These are phyloP conservation scores for Phymatotrichopsis omnivora DNA, from an alignment of 2,329 filamentous ascomycete genomes.

Conservation along the genomic window DNA sequence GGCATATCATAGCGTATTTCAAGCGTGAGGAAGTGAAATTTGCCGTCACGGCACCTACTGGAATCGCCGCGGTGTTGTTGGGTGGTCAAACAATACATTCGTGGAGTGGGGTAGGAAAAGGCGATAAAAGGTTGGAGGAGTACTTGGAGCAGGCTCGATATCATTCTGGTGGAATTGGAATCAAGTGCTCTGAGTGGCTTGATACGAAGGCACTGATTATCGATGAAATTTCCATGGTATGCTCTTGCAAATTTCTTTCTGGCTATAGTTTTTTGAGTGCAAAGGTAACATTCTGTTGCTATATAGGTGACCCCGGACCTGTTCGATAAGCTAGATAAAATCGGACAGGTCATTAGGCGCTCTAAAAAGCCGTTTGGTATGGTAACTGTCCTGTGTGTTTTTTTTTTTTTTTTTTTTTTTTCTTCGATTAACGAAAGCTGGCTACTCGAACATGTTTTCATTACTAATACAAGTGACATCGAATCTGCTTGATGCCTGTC, in stretches of 20 bases:
- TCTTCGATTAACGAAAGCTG: no score
- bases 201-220: constrained; percentile 49
- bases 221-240: constrained; percentile 55
- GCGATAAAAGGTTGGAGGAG: constrained; percentile 33
- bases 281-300: not conserved
- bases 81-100: constrained; percentile 48
- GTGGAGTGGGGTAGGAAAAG: constrained; percentile 48
- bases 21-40: constrained; percentile 36
- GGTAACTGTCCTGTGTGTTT: no score
- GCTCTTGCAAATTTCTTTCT: constrained; percentile 45
- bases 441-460: no score
- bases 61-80: constrained; percentile 48
- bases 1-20: constrained; percentile 40
- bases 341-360: no score
- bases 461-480: no score
- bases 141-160: constrained; percentile 15
- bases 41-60: constrained; percentile 49
- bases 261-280: no score
- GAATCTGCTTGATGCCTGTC: no score
- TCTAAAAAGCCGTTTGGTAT: no score
- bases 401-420: no score
- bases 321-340: constrained; percentile 43
- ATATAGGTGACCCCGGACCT: constrained; percentile 31
- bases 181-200: no score
- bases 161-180: no score